Evolutionary conservation across 805 yeast species (phyloP).

Genomic region (Candida parachauliodes): DNA sequence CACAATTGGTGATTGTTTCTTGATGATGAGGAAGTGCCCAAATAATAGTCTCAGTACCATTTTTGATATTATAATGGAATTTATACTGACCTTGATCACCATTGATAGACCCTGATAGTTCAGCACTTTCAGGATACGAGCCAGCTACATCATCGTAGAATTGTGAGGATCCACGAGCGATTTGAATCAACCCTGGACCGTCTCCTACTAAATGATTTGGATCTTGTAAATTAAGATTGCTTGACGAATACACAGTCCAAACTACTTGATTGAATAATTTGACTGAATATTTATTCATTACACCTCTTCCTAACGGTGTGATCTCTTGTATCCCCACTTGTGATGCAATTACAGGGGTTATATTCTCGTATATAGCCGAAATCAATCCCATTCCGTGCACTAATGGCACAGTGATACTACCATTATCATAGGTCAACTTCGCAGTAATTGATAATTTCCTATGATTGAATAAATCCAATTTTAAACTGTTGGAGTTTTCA

Average conservation of each 20-base stretch:
- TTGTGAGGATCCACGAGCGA: slow-evolving; percentile 46
- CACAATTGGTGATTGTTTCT: slow-evolving; percentile 23
- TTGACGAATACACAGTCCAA: slow-evolving; percentile 60
- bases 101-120: slow-evolving; percentile 14
- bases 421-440: slow-evolving; percentile 22
- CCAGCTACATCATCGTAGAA: slow-evolving; percentile 34
- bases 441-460: slow-evolving; percentile 31
- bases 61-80: slow-evolving; percentile 23
- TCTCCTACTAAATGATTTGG: slow-evolving; percentile 37
- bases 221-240: slow-evolving; percentile 25
- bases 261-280: slow-evolving; percentile 52
- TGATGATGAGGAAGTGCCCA: slow-evolving; percentile 54
- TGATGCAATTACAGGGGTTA: slow-evolving; percentile 55
- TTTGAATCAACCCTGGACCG: slow-evolving; percentile 43
- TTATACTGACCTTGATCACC: slow-evolving; percentile 24
- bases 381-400: slow-evolving; percentile 82
- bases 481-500: slow-evolving; percentile 18
- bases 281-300: slow-evolving; percentile 48
- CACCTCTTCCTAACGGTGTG: slow-evolving; percentile 31
- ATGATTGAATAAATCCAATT: slow-evolving; percentile 22
- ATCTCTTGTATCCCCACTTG: slow-evolving; percentile 62
- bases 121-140: slow-evolving; percentile 21
- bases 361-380: slow-evolving; percentile 53
- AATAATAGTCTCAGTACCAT: slow-evolving; percentile 29
- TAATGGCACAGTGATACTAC: slow-evolving; percentile 54